Conservation (phyloP, 306 rosid genomes). For the Quercus rubra region DNA sequence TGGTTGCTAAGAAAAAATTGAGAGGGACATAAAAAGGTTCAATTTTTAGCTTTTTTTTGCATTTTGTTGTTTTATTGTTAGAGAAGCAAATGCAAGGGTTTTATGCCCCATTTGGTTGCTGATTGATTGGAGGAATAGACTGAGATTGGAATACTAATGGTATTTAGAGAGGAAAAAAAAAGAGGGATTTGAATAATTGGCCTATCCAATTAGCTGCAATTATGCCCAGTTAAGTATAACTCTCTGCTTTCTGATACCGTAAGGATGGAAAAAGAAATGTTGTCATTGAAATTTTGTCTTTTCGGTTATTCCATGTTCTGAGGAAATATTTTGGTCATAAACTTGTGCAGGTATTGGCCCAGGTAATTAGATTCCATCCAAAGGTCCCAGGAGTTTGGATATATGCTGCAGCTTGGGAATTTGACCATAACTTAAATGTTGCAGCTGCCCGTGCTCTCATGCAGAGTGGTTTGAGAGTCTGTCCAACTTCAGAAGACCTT, state of each 20-base stretch:
- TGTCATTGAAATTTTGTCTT: not conserved
- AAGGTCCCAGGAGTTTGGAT: conserved; percentile 90
- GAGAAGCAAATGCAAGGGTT: not conserved
- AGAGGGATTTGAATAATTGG: too few relatives aligned
- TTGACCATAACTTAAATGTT: conserved; percentile 74
- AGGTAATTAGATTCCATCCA: conserved; percentile 77
- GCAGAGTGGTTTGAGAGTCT: conserved; percentile 83
- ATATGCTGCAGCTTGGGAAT: conserved; percentile 99
- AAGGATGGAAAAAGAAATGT: not conserved
- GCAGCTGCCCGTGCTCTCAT: conserved; percentile 83
- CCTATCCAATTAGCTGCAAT: not conserved
- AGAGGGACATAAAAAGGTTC: not conserved
- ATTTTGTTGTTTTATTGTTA: not conserved
- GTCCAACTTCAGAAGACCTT: conserved; percentile 73
- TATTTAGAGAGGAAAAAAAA: too few relatives aligned
- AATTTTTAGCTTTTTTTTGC: not conserved
- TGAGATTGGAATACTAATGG: not conserved
- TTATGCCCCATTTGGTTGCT: not conserved
- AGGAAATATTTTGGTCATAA: not conserved
- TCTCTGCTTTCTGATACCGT: not conserved
- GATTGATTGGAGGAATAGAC: not conserved
- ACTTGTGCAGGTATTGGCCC: conserved; percentile 64
- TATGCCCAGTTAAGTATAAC: not conserved
- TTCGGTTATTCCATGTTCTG: not conserved
- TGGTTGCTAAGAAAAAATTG: not conserved